Base-by-base conservation (phyloP, 1,284 basidiomycete genomes). In the Xerocomus amazonicus region DNA sequence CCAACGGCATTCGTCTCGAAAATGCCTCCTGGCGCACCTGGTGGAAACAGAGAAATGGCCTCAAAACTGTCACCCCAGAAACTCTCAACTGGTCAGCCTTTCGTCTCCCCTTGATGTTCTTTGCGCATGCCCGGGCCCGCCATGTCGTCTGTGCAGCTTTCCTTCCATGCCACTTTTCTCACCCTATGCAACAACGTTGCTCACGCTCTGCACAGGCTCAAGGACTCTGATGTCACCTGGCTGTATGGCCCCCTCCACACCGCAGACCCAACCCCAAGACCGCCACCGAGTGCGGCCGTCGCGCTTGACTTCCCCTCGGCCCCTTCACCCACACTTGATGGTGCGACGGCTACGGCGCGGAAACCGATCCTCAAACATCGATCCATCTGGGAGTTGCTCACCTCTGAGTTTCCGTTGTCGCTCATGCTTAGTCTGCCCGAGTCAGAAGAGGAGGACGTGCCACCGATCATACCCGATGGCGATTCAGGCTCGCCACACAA, bases 171-270 rank as follows among this genome's bases (percentile, higher is more conserved):
- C 19, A 26, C 6, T n/a, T 34, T 12, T 34, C 12, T 14, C 14
- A 13, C 12, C 6, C 12, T 16, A 6, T 8, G 5, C 39, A 16
- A 27, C 16, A 28, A 7, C 38, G 9, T 42, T n/a, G 31, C 41
- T 33, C 41, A 43, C 31, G 31, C 26, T 19, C 13, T 26, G 41
- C 29, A 12, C 74, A 99, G 96, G 96, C 83, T 99, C 60, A 99
- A 99, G 70, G 97, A 99, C 72, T 95, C 92, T 26, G 96, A 99
- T 68, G 96, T 99, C 28, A 99, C 97, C 10, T 99, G 97, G 96
- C 80, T 99, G 3, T 99, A 99, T 64, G 96, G 96, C 0, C 97
- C 97, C 13, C 75, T 99, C 1, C 97, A 99, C 69, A 92, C 92
- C 2, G 92, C 91, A 37, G 91, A 94, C 58, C 40, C 77, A 72